These are phyloP conservation scores for Mortierella sp. DNA, from an alignment of 371 early-diverging fungal genomes.

Conservation along the genomic window DNA sequence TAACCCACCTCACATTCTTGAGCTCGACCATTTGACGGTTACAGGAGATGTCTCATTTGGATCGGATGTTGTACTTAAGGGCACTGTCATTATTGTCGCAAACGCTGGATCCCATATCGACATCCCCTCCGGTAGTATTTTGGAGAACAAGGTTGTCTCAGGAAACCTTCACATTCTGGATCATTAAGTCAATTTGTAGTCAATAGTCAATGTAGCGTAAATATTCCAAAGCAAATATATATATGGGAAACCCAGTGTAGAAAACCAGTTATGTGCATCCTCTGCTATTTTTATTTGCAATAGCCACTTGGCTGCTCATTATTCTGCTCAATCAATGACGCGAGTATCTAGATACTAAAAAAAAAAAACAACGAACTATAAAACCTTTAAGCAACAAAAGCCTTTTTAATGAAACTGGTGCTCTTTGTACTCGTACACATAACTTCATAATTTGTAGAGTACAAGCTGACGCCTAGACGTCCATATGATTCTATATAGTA, in stretches of 20 bases:
- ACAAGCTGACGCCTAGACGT: no score
- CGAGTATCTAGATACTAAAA: not conserved
- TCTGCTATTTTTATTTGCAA: not conserved
- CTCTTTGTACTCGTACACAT: not conserved
- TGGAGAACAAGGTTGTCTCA: slow-evolving; percentile 98
- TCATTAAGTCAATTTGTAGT: slow-evolving; percentile 59
- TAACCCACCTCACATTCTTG: slow-evolving; percentile 95
- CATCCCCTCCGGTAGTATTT: slow-evolving; percentile 98
- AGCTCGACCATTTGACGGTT: slow-evolving; percentile 99
- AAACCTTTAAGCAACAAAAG: not conserved
- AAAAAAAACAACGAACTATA: not conserved
- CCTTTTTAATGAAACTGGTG: not conserved
- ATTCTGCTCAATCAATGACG: not conserved
- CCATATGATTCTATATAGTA: no score
- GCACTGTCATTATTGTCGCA: slow-evolving; percentile 99
- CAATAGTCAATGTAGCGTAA: not conserved
- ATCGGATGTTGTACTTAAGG: slow-evolving; percentile 97
- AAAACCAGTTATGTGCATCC: not conserved
- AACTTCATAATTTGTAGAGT: no score
- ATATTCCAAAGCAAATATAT: slow-evolving; percentile 1
- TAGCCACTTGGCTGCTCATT: not conserved
- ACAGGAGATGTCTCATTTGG: slow-evolving; percentile 99
- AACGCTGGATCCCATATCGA: slow-evolving; percentile 96
- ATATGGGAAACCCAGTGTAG: not conserved
- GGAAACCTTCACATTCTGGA: slow-evolving; percentile 95